Base-by-base conservation (phyloP, 1,284 basidiomycete genomes). In the Naganishia cerealis region DNA sequence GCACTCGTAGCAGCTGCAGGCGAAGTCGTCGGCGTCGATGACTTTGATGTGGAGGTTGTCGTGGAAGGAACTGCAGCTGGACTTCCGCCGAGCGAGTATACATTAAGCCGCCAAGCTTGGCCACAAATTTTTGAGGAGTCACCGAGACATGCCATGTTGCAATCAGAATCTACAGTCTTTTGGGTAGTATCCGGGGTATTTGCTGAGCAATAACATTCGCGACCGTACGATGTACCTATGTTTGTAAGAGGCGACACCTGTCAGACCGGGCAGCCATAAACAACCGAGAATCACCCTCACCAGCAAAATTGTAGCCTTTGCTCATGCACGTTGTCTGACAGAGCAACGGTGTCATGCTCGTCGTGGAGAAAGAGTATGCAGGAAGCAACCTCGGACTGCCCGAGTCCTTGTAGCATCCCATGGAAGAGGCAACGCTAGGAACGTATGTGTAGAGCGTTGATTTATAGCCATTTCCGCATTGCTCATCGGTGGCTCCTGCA, bases 121-220 rank as follows among this genome's bases (percentile, higher is more conserved):
- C 66, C 79, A 65, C 80, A 80, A 0, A 72, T 77, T 67, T 77
- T 73, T 9, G 71, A 66, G 5, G 69, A 58, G 62, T 78, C 72
- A 16, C 76, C 79, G 12, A 66, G 58, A 70, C 80, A 81, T 6
- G 72, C 65, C 53, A 73, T 73, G 56, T 70, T 71, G 67, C 80
- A 81, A 26, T 72, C 73, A 33, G 65, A 57, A 53, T 68, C 67
- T 56, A 55, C 59, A 53, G 71, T 74, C 74, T 29, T 66, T 46
- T 63, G 74, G 48, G 48, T 65, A 40, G 2, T 61, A 36, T 24
- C 69, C 63, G 38, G 76, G 29, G 16, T 70, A 52, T 70, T 70
- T 71, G 50, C 54, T 26, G 73, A 73, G 63, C 79, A 80, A 71
- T 76, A 79, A 70, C 79, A 80, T 62, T 80, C 73, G 39, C 72